Base-by-base conservation (phyloP, 805 yeast genomes). In the Spathaspora girioi region DNA sequence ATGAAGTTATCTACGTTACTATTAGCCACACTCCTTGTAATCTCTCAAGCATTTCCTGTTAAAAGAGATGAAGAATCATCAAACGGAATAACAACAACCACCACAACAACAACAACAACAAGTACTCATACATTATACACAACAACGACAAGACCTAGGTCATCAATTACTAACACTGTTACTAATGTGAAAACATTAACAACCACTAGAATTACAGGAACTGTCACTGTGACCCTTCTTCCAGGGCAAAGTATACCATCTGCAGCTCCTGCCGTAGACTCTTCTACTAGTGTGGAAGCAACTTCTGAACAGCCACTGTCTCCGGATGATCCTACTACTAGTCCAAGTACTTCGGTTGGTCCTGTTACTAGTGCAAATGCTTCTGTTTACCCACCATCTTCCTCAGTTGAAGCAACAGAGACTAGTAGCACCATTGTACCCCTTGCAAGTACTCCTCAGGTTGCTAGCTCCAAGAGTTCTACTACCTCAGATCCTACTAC, bases 181-280 rank as follows among this genome's bases (percentile, higher is more conserved):
- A 57, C 14, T 35, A 11, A 35, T 15, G 8, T 66, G 32, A 59
- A 63, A 47, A 70, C 76, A 19, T 56, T 66, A 18, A 70, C 74
- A 15, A 59, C 66, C 40, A 74, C 78, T 17, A 61, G 67, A 23
- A 74, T 78, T 20, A 61, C 65, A 27, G 73, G 72, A 58, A 74
- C 78, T 42, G 76, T 77, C 15, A 74, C 79, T 7, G 73, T 68
- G 40, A 74, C 78, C 5, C 15, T 35, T 35, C 14, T 11, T 3
- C 40, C 40, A 15, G 40, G 40, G 5, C 18, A 35, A 35, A 35
- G 8, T 3, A 35, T 35, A 35, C 17, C 15, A 35, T 4, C 3
- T 9, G 6, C 26, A 23, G 3, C 26, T 23, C 3, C 26, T 23
- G 3, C 26, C 6, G 3, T 6, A 23, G 26, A 23, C 26, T 4